Base-by-base conservation (phyloP, 331 rosid genomes). In the Quercus tomentella region DNA sequence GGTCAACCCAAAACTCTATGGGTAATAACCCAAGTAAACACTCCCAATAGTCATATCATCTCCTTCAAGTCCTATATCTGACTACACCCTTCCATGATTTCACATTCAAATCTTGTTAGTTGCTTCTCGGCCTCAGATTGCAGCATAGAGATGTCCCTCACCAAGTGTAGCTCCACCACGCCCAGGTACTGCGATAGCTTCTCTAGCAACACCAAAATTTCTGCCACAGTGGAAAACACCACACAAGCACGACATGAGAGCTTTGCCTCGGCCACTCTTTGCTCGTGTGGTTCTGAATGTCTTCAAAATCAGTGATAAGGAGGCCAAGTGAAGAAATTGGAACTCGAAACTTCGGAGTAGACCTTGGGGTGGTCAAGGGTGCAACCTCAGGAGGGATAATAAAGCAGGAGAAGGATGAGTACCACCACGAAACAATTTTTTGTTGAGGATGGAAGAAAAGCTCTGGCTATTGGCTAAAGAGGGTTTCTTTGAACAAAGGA, bases 401-500 rank as follows among this genome's bases (percentile, higher is more conserved):
- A 37, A 37, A 37, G 73, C 89, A 55, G 85, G 93, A 69, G 30
- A 97, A 83, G 25, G 89, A 80, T 4, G 99, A 79, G 70, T 84
- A 89, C 97, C 94, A 91, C 97, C 98, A 93, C 49, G 81, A 89
- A 26, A 73, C 83, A 16, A 75, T 82, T 74, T 87, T 89, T 95
- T 95, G 88, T 95, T 93, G 83, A 93, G 96, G 71, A 95, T 91
- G 65, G 98, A 95, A 5, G 99, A 88, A 85, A 95, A 91, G 89
- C 92, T 89, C 77, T 95, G 97, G 80, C 89, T 89, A 55, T 77
- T 72, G 73, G 89, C 62, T 67, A 83, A 90, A 35, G 94, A 80
- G 74, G 81, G 84, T 16, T 92, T 80, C 79, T 87, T 90, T 82
- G 80, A 4, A 89, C n/a, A 2, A 37, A 37, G 45, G 45, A 37